phyloP scores from a whole-genome alignment of 148 eudicot genomes.

The Mesembryanthemum crystallinum region DNA sequence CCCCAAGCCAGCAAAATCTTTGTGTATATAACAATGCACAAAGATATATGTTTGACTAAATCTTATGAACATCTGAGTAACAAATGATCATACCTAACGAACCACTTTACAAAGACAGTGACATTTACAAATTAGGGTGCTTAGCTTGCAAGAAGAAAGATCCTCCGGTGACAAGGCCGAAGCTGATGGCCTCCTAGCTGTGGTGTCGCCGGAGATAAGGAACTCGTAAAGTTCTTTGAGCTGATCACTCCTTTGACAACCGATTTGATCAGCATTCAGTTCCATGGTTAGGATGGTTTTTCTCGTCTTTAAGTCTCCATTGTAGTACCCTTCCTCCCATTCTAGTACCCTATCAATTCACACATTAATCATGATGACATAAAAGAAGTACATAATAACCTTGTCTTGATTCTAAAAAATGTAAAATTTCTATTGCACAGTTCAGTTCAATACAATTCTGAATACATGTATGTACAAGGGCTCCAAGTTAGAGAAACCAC shows the following conservation, averaged over 20 bases:
- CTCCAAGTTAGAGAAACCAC: too few species aligned
- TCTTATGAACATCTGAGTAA: neutral
- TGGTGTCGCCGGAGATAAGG: slow-evolving; percentile 39
- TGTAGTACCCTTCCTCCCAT: slow-evolving; percentile 79
- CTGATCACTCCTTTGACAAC: slow-evolving; percentile 69
- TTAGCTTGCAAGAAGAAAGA: slow-evolving; percentile 58
- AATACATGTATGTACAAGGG: too few species aligned
- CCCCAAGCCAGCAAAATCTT: too few species aligned
- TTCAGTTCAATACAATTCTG: neutral
- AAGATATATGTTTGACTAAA: too few species aligned
- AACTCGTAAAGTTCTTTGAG: slow-evolving; percentile 60
- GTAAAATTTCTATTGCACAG: neutral
- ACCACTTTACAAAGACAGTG: slow-evolving; percentile 67
- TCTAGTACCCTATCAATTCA: slow-evolving; percentile 38
- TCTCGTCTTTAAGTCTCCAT: slow-evolving; percentile 81
- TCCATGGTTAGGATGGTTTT: slow-evolving; percentile 60
- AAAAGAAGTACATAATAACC: too few species aligned
- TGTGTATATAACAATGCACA: too few species aligned
- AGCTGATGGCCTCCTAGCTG: slow-evolving; percentile 59
- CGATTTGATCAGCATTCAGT: slow-evolving; percentile 39
- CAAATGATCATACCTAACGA: slow-evolving; percentile 58
- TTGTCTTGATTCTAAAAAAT: too few species aligned
- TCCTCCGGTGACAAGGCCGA: slow-evolving; percentile 77
- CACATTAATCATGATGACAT: neutral
- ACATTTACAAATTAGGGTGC: slow-evolving; percentile 79